Evolutionary conservation across 441 rosid genomes (phyloP), one percentile per base, ranked within the genome.

Genomic region (Mallotus japonicus): DNA sequence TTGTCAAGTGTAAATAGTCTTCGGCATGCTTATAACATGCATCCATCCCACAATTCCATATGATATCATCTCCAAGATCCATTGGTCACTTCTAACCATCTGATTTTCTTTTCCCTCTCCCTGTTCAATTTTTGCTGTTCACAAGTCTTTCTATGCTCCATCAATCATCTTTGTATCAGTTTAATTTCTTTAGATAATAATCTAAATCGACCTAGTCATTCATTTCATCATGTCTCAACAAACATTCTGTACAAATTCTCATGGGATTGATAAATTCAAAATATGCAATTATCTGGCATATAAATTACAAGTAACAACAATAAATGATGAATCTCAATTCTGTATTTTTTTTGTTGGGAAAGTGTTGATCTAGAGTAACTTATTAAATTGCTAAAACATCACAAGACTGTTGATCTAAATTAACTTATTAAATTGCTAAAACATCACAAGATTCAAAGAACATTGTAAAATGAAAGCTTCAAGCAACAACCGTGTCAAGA

Each of bases 391-490:
- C 85, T 87, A 93, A 81, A 93, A 91, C 98, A 93, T 91, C 60
- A 89, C 58, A 49, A 65, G 61, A 20, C 60, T 13, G 59, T 60
- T 19, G 22, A 71, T 63, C 24, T 57, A 57, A 19, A 20, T 50
- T 57, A 65, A 50, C 62, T 24, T 65, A 67, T 58, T 74, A 46
- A 7, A 71, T 64, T 44, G 63, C 85, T 87, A 93, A 81, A 93
- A 91, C 98, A 93, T 91, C 62, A 90, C 79, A 73, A 91, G 87
- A 83, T 93, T 89, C 72, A 83, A 72, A 67, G 97, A 87, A 82
- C 92, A 94, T 75, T 92, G 92, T 55, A 89, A 82, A 72, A 92
- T 79, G 71, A 89, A 92, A 67, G 78, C 85, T 83, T 90, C 98
- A 13, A 93, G 93, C 24, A 89, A 79, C 49, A 88, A 61, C 76